phyloP scores from a whole-genome alignment of 2,329 filamentous ascomycete species.

The Stagonosporopsis vannaccii region DNA sequence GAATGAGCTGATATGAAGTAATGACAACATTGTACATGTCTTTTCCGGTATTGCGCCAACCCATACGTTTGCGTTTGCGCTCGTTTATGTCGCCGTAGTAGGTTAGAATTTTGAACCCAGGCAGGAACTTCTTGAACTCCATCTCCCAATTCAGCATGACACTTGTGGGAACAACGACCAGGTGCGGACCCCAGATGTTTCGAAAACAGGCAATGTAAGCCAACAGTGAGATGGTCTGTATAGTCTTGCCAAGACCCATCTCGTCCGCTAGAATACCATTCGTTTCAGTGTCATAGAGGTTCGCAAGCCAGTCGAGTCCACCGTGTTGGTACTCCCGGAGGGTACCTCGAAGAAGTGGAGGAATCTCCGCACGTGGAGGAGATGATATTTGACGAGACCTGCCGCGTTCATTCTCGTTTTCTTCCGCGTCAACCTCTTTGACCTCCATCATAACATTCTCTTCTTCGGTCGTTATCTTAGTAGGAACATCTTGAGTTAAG shows the following conservation, averaged over 20 bases:
- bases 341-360: conserved; percentile 79
- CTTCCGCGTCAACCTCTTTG: conserved; percentile 24
- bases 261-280: conserved; percentile 98
- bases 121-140: conserved; percentile 99
- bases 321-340: conserved; percentile 96
- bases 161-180: conserved; percentile 95
- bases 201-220: conserved; percentile 91
- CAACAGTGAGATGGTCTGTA: conserved; percentile 93
- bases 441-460: conserved; percentile 22
- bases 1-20: conserved; percentile 94
- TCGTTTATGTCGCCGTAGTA: conserved; percentile 97
- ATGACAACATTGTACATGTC: conserved; percentile 92
- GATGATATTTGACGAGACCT: conserved; percentile 41
- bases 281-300: conserved; percentile 87
- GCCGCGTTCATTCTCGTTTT: conserved; percentile 22
- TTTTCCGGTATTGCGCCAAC: conserved; percentile 86
- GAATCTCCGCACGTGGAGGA: conserved; percentile 45
- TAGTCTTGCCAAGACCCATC: conserved; percentile 98
- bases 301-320: conserved; percentile 96
- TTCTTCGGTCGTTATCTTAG: conserved; percentile 19
- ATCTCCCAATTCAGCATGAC: conserved; percentile 99
- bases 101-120: conserved; percentile 95
- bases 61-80: conserved; percentile 85
- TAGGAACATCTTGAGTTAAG: not conserved
- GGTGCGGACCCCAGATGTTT: conserved; percentile 92